phyloP scores from a whole-genome alignment of 805 yeast genomes.

The Yarrowia bubula region DNA sequence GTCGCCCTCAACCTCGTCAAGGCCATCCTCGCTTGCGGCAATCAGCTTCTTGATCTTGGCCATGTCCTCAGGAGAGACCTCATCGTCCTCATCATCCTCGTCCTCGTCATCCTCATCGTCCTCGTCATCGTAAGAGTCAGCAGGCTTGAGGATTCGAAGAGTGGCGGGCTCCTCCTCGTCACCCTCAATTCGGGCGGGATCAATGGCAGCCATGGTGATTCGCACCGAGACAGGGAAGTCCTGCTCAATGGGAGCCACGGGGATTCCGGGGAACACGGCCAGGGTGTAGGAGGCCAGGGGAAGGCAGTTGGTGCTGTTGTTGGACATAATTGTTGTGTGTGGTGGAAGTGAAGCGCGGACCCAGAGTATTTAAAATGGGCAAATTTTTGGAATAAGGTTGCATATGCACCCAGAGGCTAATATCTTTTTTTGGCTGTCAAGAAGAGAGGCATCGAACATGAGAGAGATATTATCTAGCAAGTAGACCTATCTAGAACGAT shows the following conservation, averaged over 20 bases:
- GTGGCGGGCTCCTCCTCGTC: conserved; percentile 69
- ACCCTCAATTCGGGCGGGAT: conserved; percentile 77
- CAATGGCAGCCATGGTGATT: conserved; percentile 91
- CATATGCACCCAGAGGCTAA: conserved; percentile 8
- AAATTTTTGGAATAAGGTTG: conserved; percentile 26
- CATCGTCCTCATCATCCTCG: conserved; percentile 38
- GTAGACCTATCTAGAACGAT: too few species aligned
- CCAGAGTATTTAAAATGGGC: conserved; percentile 13
- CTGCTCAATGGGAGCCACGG: conserved; percentile 80
- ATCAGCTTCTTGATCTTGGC: conserved; percentile 36
- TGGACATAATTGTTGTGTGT: conserved; percentile 23
- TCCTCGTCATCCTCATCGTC: conserved; percentile 29
- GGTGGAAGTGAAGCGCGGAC: neutral
- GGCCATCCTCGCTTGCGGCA: conserved; percentile 33
- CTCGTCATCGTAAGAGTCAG: conserved; percentile 38
- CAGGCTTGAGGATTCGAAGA: conserved; percentile 79
- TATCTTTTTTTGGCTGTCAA: neutral
- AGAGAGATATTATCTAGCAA: too few species aligned
- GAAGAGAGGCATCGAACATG: neutral
- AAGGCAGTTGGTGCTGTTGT: conserved; percentile 34
- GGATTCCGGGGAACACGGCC: conserved; percentile 81
- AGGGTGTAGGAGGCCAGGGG: conserved; percentile 87
- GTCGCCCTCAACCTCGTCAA: conserved; percentile 32
- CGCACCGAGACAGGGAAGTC: conserved; percentile 88
- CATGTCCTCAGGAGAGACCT: conserved; percentile 32